A percentile compares a stretch with the other conserved stretches of the same genome.
phyloP scores from a whole-genome alignment of 2,329 filamentous ascomycete species.

The Thielaviopsis populi region DNA sequence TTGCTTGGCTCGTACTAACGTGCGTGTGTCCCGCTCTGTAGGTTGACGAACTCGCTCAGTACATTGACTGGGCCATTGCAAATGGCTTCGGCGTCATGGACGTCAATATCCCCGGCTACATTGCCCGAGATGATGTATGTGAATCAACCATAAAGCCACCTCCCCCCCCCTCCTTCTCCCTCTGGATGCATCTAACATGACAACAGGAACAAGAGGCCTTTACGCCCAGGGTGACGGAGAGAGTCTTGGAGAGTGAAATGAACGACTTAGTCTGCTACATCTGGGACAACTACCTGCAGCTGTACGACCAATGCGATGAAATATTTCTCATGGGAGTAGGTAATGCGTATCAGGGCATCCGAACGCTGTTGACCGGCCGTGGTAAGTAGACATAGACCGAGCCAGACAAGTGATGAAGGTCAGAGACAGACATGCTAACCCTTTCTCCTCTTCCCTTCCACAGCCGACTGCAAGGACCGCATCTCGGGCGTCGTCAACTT shows the following conservation, averaged over 20 bases:
- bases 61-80: conserved; percentile 69
- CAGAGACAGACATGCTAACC: conserved; percentile 15
- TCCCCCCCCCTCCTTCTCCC: no score
- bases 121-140: conserved; percentile 43
- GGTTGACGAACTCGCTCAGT: conserved; percentile 68
- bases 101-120: conserved; percentile 71
- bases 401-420: conserved; percentile 12
- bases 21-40: conserved; percentile 27
- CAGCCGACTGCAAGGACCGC: conserved; percentile 45
- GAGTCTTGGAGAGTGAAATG: conserved; percentile 40
- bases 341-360: conserved; percentile 72
- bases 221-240: conserved; percentile 32
- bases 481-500: conserved; percentile 68
- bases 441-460: not conserved
- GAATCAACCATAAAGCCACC: not conserved
- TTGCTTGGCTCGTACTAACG: not conserved
- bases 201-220: conserved; percentile 34
- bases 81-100: conserved; percentile 76
- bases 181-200: not conserved
- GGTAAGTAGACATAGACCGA: conserved; percentile 33
- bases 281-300: conserved; percentile 94
- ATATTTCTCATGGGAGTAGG: conserved; percentile 81
- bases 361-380: conserved; percentile 63
- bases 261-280: conserved; percentile 70
- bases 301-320: conserved; percentile 52